Evolutionary conservation across 2,329 filamentous ascomycete species (phyloP).

Genomic region (Colletotrichum viniferum): DNA sequence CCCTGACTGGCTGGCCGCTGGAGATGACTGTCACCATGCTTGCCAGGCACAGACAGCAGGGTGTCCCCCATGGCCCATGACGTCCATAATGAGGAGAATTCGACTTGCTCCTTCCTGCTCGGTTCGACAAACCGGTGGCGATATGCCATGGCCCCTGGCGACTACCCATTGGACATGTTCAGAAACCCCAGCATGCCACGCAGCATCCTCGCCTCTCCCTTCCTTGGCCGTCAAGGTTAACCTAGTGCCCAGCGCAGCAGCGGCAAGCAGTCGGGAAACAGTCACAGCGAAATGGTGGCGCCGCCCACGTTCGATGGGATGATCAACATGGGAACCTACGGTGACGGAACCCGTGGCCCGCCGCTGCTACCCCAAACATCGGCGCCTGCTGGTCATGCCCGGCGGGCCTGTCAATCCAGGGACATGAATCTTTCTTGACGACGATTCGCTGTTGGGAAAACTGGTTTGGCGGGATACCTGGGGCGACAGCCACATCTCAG

Average conservation of each 20-base stretch:
- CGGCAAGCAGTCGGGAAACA: background rate
- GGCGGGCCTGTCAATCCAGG: background rate
- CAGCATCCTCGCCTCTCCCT: background rate
- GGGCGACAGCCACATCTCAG: background rate
- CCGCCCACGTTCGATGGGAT: background rate
- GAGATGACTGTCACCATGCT: background rate
- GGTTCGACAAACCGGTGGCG: background rate
- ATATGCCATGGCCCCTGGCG: background rate
- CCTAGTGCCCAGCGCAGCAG: background rate
- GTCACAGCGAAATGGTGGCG: background rate
- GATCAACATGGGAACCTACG: background rate
- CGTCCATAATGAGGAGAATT: background rate
- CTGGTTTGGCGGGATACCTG: background rate
- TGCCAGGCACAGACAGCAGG: slow-evolving; percentile 2
- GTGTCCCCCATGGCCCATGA: slow-evolving; percentile 6
- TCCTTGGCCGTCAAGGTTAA: background rate
- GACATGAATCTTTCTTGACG: background rate
- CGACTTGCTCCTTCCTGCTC: background rate
- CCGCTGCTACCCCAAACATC: background rate
- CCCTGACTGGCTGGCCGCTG: background rate
- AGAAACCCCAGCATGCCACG: background rate
- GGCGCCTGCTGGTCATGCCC: background rate
- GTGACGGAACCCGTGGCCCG: background rate
- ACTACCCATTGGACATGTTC: background rate
- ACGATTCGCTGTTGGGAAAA: background rate